Evolutionary conservation across 2,329 filamentous ascomycete genomes (phyloP).

Genomic region (Graphium sp.): DNA sequence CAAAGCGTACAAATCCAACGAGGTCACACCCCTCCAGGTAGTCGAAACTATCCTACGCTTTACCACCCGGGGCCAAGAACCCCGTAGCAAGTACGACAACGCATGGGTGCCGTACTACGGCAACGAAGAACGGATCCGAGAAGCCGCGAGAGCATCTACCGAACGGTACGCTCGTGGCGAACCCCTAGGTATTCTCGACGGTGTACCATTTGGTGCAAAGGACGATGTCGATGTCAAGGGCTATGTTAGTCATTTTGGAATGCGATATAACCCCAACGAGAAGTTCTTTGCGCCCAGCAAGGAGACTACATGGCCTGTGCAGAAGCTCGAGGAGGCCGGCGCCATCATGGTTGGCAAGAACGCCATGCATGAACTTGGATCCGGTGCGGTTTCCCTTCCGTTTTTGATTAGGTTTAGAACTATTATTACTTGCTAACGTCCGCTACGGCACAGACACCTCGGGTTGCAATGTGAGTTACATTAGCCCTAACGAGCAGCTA

Average conservation of each 20-base stretch:
- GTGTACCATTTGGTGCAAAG: constrained; percentile 70
- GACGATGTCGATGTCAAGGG: constrained; percentile 61
- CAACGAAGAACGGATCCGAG: constrained; percentile 36
- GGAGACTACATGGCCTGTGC: constrained; percentile 53
- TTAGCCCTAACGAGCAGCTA: too few species aligned
- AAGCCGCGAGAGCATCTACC: constrained; percentile 57
- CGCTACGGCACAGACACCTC: constrained; percentile 63
- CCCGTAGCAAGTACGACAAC: constrained; percentile 44
- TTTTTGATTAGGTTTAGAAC: too few species aligned
- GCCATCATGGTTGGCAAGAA: constrained; percentile 62
- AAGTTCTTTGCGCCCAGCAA: constrained; percentile 29
- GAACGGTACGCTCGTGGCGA: constrained; percentile 51
- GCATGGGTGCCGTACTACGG: constrained; percentile 56
- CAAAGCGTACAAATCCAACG: constrained; percentile 52
- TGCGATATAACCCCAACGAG: constrained; percentile 37
- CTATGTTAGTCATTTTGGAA: constrained; percentile 51
- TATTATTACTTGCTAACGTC: not conserved
- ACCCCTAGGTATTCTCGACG: constrained; percentile 56
- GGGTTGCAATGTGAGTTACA: constrained; percentile 51
- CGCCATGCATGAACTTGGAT: constrained; percentile 67
- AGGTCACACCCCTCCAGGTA: constrained; percentile 56
- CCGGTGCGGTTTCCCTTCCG: constrained; percentile 27
- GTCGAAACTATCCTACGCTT: constrained; percentile 54
- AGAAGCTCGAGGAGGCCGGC: constrained; percentile 55
- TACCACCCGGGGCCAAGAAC: constrained; percentile 40